These are phyloP conservation scores for Uronychia binucleata DNA, from an alignment of 73 alveolate genomes.

Conservation along the genomic window DNA sequence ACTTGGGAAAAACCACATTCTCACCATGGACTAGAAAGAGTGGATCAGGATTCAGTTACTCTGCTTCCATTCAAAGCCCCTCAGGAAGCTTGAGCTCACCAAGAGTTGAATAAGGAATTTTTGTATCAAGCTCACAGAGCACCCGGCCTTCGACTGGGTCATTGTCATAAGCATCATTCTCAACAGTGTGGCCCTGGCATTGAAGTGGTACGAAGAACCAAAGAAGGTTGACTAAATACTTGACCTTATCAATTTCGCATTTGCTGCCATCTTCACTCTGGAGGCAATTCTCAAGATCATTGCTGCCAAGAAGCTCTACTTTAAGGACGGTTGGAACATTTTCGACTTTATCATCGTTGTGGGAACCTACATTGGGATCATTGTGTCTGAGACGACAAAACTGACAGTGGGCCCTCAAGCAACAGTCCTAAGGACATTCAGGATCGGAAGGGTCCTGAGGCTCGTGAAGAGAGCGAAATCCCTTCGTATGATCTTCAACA, in stretches of 20 bases:
- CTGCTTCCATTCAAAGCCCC: conserved; percentile 21
- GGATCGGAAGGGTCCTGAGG: conserved; percentile 68
- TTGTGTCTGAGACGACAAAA: conserved; percentile 56
- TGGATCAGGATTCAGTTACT: conserved; percentile 27
- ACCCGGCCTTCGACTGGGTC: conserved; percentile 16
- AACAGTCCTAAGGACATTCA: conserved; percentile 64
- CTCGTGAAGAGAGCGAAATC: conserved; percentile 61
- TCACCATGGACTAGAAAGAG: conserved; percentile 3
- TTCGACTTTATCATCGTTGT: conserved; percentile 90
- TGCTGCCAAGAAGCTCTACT: conserved; percentile 84
- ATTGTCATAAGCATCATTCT: conserved; percentile 18
- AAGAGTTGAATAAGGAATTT: conserved; percentile 3
- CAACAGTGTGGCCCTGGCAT: conserved; percentile 21
- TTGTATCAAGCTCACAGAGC: conserved; percentile 5
- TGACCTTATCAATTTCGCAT: conserved; percentile 65
- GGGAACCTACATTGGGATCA: conserved; percentile 63
- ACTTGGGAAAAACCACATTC: conserved; percentile 33
- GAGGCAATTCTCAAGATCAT: conserved; percentile 83
- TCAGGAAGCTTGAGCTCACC: not conserved
- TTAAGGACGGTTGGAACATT: conserved; percentile 83
- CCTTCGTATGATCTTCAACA: conserved; percentile 53
- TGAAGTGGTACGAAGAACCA: conserved; percentile 27
- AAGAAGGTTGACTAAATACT: conserved; percentile 24
- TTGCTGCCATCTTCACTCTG: conserved; percentile 80
- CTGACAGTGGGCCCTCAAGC: conserved; percentile 24